Evolutionary conservation across 192 early-diverging fungal species (phyloP).

Genomic region (Paraglomus brasilianum): DNA sequence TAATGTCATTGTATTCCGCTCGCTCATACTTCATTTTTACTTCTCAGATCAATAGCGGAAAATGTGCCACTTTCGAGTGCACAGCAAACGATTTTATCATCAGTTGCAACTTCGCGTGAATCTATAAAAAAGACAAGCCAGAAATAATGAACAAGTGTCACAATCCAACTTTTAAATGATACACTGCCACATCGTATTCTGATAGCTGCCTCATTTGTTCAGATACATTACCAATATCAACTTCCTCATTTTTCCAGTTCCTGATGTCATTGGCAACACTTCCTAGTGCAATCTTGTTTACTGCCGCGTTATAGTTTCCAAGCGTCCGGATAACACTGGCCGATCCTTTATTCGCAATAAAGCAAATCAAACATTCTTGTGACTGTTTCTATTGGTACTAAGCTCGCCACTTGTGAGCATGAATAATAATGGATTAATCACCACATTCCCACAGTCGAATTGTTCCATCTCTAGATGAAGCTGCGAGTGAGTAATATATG

Average conservation of each 20-base stretch:
- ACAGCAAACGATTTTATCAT: conserved; percentile 44
- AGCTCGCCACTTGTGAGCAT: background rate
- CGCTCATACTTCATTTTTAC: conserved; percentile 45
- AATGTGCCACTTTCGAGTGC: conserved; percentile 42
- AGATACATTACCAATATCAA: conserved; percentile 33
- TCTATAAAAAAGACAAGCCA: conserved; percentile 30
- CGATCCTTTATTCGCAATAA: conserved; percentile 34
- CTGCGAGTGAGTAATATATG: conserved; percentile 27
- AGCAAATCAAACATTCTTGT: background rate
- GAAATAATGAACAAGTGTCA: too few species aligned
- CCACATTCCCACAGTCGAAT: conserved; percentile 60
- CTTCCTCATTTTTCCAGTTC: background rate
- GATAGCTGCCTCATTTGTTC: background rate
- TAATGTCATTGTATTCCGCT: background rate
- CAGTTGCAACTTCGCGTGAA: conserved; percentile 46
- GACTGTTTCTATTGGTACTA: background rate
- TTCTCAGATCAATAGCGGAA: conserved; percentile 47
- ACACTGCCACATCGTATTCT: background rate
- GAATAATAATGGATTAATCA: conserved; percentile 32
- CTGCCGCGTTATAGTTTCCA: conserved; percentile 20
- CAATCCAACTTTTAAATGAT: too few species aligned
- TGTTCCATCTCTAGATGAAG: conserved; percentile 56
- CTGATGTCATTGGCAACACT: background rate
- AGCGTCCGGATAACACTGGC: conserved; percentile 44
- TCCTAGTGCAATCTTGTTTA: conserved; percentile 43